These are phyloP conservation scores for Ceratocystis eucalypticola DNA, from an alignment of 2,329 filamentous ascomycete genomes.

Conservation along the genomic window DNA sequence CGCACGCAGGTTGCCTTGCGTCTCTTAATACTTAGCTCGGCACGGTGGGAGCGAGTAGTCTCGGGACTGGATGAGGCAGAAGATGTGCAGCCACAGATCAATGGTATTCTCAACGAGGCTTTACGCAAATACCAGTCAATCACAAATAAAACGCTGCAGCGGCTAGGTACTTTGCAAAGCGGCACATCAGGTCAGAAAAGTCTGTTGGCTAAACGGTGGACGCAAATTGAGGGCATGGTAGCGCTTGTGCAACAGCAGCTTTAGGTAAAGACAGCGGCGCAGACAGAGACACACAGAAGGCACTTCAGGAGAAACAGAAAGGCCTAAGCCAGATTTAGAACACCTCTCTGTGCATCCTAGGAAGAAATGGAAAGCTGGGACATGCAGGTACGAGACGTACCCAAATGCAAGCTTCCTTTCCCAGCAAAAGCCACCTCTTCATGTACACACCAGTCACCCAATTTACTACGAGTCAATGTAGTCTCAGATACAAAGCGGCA, in stretches of 20 bases:
- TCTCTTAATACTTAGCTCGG: constrained; percentile 26
- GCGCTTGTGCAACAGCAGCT: constrained; percentile 4
- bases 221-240: constrained; percentile 28
- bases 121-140: constrained; percentile 28
- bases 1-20: constrained; percentile 42
- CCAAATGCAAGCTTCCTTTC: background rate
- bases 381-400: background rate
- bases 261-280: background rate
- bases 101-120: constrained; percentile 28
- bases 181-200: constrained; percentile 27
- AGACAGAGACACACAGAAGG: background rate
- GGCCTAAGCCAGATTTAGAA: background rate
- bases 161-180: constrained; percentile 25
- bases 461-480: background rate
- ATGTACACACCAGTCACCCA: background rate
- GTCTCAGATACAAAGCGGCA: background rate
- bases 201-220: constrained; percentile 29
- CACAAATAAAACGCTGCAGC: constrained; percentile 25
- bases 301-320: background rate
- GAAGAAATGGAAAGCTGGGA: constrained; percentile 17
- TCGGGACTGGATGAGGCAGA: constrained; percentile 34
- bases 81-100: constrained; percentile 29
- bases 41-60: constrained; percentile 35
- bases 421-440: background rate
- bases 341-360: constrained; percentile 24